Base-by-base conservation (phyloP, 176 grass and related monocot genomes). In the Oryza glumipatula region DNA sequence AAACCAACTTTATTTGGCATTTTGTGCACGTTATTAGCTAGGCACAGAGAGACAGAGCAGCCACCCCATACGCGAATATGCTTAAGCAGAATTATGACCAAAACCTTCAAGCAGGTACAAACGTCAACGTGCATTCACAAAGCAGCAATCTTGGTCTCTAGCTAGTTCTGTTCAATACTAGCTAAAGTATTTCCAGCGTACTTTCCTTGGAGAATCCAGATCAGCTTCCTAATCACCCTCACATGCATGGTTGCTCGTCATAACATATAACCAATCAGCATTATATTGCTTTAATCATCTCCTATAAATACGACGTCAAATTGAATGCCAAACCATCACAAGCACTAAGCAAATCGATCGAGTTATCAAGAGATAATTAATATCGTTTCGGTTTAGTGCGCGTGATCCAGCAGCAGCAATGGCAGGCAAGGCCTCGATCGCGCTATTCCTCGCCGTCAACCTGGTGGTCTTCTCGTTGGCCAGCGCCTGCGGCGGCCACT, bases 401-500 rank as follows among this genome's bases (percentile, higher is more conserved):
- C 14, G 74, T 22, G 24, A 24, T 67, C 38, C 28, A 48, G 24
- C 36, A 48, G 24, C 36, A 68, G 9, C 84, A 86, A 80, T 86
- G 84, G 84, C 84, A 52, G 56, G 69, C 58, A 86, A 86, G 69
- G 44, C 85, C n/a, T 67, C 70, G 22, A 1, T 87, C 47, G 78
- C 85, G 7, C 45, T 86, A 33, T 86, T 86, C 70, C 60, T 86
- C 0, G 77, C 70, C 58, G 77, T 88, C 23, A 84, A 54, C 86
- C 23, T 63, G 72, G 73, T 43, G 10, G 82, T 70, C 38, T 70
- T 84, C 82, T 80, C 79, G 2, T 28, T 87, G 32, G 80, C 24
- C 41, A 85, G 78, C 3, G 78, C 73, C 10, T 74, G 32, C 68
- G 71, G 70, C 12, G 80, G 12, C 1, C 4, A 13, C 60, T 82